Evolutionary conservation across 2,329 filamentous ascomycete species (phyloP).

Genomic region (Parafenestella ontariensis): DNA sequence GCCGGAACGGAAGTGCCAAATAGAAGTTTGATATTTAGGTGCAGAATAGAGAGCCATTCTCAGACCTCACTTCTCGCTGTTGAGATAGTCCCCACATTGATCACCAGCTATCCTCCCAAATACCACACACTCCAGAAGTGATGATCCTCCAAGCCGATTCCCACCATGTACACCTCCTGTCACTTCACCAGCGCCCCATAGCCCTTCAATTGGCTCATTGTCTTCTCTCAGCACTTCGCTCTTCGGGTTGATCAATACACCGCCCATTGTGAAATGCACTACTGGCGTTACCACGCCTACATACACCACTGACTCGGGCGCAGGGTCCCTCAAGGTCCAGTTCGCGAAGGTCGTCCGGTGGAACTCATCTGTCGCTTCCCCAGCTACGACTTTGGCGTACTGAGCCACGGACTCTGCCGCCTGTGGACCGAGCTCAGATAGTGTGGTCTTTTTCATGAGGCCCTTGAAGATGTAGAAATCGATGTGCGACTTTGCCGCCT

Average conservation of each 20-base stretch:
- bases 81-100: conserved; percentile 20
- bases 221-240: conserved; percentile 58
- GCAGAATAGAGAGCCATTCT: not conserved
- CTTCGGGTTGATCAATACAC: conserved; percentile 63
- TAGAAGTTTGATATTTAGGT: not conserved
- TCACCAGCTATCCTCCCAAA: conserved; percentile 66
- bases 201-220: conserved; percentile 58
- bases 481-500: conserved; percentile 62
- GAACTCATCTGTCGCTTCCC: conserved; percentile 53
- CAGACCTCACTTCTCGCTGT: not conserved
- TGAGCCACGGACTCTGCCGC: conserved; percentile 55
- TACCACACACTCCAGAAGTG: conserved; percentile 68
- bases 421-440: conserved; percentile 54
- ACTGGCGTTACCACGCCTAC: conserved; percentile 68
- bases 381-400: conserved; percentile 58
- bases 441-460: conserved; percentile 63
- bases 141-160: conserved; percentile 68
- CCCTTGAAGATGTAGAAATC: conserved; percentile 71
- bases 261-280: conserved; percentile 72
- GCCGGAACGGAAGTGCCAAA: conserved; percentile 20
- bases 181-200: conserved; percentile 71
- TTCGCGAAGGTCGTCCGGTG: conserved; percentile 61
- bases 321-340: conserved; percentile 60
- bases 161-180: conserved; percentile 70
- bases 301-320: conserved; percentile 62